Conservation (phyloP, 202 grass and related monocot species). For the Alloteropsis angusta region DNA sequence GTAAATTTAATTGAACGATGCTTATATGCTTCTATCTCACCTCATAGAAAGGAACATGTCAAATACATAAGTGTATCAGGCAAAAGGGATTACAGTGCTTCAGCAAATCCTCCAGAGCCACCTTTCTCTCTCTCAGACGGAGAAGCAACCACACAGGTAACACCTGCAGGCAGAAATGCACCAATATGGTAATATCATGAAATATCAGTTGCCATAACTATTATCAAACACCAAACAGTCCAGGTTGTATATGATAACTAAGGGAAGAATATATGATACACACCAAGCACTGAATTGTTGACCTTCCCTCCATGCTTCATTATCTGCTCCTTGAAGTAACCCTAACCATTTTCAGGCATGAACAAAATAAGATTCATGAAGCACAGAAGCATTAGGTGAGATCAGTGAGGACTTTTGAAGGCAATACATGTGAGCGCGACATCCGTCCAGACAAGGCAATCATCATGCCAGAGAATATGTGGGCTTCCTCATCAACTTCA, state of each 20-base stretch:
- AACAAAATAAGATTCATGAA: constrained; percentile 15
- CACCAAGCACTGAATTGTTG: constrained; percentile 51
- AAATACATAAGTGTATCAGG: neutral
- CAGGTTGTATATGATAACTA: neutral
- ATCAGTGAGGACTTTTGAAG: neutral
- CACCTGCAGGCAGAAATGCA: constrained; percentile 29
- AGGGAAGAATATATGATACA: neutral
- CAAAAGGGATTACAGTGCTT: constrained; percentile 59
- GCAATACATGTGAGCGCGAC: constrained; percentile 63
- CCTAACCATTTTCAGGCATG: constrained; percentile 24
- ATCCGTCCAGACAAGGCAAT: constrained; percentile 71
- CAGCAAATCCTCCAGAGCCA: constrained; percentile 58
- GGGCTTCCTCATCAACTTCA: constrained; percentile 29
- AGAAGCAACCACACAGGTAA: constrained; percentile 62
- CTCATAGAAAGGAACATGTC: neutral
- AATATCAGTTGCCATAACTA: neutral
- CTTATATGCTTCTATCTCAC: neutral
- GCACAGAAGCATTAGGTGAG: neutral
- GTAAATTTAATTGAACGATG: neutral
- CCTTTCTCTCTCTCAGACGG: constrained; percentile 52
- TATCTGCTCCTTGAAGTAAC: constrained; percentile 64
- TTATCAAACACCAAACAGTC: neutral
- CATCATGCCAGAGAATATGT: constrained; percentile 56
- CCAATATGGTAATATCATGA: neutral
- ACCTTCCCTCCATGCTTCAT: constrained; percentile 70